These are phyloP conservation scores for Fusarium bulbicola DNA, from an alignment of 2,329 filamentous ascomycete genomes.

Conservation along the genomic window DNA sequence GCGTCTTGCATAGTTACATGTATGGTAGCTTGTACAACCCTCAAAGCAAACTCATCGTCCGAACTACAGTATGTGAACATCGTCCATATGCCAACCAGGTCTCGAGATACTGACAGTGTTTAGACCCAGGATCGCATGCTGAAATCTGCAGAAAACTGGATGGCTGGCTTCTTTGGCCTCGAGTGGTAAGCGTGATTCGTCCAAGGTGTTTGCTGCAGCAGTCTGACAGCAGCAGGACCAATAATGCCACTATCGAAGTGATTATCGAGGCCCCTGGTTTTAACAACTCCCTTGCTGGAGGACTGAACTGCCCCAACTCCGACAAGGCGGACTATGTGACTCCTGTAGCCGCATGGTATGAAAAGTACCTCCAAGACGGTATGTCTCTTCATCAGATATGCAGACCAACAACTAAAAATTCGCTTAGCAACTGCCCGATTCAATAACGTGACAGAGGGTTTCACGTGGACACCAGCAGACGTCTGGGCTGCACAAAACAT, in stretches of 20 bases:
- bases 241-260: conserved; percentile 76
- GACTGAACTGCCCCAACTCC: conserved; percentile 72
- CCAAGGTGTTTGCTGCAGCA: neutral
- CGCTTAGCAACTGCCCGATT: conserved; percentile 67
- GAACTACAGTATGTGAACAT: conserved; percentile 64
- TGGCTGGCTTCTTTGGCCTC: conserved; percentile 81
- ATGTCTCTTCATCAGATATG: conserved; percentile 6
- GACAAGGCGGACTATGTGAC: conserved; percentile 61
- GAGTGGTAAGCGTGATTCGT: conserved; percentile 59
- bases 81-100: no score
- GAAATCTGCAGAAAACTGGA: conserved; percentile 79
- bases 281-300: conserved; percentile 78
- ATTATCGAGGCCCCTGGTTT: conserved; percentile 71
- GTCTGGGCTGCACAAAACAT: conserved; percentile 75
- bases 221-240: conserved; percentile 55
- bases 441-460: conserved; percentile 60
- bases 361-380: conserved; percentile 71
- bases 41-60: conserved; percentile 75
- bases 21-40: conserved; percentile 78
- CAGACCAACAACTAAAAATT: neutral
- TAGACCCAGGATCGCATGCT: conserved; percentile 80
- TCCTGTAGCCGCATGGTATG: conserved; percentile 67
- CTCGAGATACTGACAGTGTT: conserved; percentile 14
- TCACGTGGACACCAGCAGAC: conserved; percentile 72
- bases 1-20: conserved; percentile 76